Evolutionary conservation across 768 basidiomycete species (phyloP), one percentile per base, ranked within the genome.

Genomic region (Pulveroboletus sp.): DNA sequence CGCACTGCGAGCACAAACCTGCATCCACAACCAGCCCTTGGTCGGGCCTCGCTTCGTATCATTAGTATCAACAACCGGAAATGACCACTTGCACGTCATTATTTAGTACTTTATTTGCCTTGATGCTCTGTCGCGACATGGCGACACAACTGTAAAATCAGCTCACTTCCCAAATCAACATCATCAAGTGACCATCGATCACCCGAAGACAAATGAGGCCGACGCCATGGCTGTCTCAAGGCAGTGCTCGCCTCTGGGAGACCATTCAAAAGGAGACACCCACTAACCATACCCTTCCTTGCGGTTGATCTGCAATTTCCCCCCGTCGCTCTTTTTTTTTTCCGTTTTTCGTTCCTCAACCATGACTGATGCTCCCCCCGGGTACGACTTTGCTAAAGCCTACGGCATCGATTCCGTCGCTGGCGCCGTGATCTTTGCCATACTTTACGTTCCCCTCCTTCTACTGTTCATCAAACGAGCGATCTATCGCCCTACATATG

Each of bases 341-440:
- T 31, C 17, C 29, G 11, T 11, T 23, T 44, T 10, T 32, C 40
- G 12, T 38, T 39, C 31, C 24, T 44, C 44, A 35, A 41, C 37
- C 43, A 63, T 63, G 61, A 27, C 48, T 35, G 48, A 34, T 44
- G 49, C 50, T 25, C 56, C 59, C 9, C 44, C 51, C 38, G 52
- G 45, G 33, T 58, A 47, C 49, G 57, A 65, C 57, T 64, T 47
- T 33, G 60, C 66, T 32, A 39, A 55, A 34, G 42, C 35, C 25
- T 49, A 14, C 46, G 68, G 63, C 43, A 69, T 68, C 25, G 47
- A 68, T 43, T 66, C 61, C 49, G 53, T 66, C 53, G 63, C 62
- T 46, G 61, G 57, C 53, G 63, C 67, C 33, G 61, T 66, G 47
- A 52, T 68, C 43, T 68, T 69, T 58, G 61, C 68, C 16, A 14